phyloP scores from a whole-genome alignment of 2,329 filamentous ascomycete genomes.

The Diaporthe citriasiana region DNA sequence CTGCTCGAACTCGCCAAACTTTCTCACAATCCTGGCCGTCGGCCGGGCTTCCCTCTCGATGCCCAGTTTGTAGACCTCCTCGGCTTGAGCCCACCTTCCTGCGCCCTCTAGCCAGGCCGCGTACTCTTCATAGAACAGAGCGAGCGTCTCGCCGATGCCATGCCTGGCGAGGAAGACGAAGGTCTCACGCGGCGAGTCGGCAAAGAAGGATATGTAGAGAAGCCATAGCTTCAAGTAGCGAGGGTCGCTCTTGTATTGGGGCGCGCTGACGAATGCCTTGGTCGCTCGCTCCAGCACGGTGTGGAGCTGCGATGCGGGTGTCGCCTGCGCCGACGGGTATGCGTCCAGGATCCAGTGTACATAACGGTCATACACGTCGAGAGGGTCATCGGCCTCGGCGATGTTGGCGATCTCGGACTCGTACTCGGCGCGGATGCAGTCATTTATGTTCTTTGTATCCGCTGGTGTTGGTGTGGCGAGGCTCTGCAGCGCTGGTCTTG shows the following conservation, averaged over 20 bases:
- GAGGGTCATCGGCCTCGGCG: conserved; percentile 91
- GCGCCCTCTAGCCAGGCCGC: conserved; percentile 91
- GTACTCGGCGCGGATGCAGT: conserved; percentile 84
- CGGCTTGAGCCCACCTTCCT: conserved; percentile 88
- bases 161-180: conserved; percentile 94
- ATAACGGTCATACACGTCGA: conserved; percentile 96
- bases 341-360: conserved; percentile 97
- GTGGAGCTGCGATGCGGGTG: conserved; percentile 89
- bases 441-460: conserved; percentile 82
- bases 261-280: conserved; percentile 85
- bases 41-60: conserved; percentile 91
- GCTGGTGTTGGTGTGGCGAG: conserved; percentile 75
- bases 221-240: conserved; percentile 95
- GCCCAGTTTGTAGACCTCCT: conserved; percentile 92
- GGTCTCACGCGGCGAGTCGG: conserved; percentile 91
- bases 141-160: conserved; percentile 86
- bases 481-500: conserved; percentile 64
- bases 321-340: conserved; percentile 94
- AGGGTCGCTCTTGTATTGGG: conserved; percentile 95
- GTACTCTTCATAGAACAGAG: conserved; percentile 97
- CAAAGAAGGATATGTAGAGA: conserved; percentile 92
- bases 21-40: conserved; percentile 83
- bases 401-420: conserved; percentile 85
- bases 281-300: conserved; percentile 93
- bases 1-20: conserved; percentile 92